These are phyloP conservation scores for Zoysia japonica DNA, from an alignment of 176 grass and related monocot species.

Conservation along the genomic window DNA sequence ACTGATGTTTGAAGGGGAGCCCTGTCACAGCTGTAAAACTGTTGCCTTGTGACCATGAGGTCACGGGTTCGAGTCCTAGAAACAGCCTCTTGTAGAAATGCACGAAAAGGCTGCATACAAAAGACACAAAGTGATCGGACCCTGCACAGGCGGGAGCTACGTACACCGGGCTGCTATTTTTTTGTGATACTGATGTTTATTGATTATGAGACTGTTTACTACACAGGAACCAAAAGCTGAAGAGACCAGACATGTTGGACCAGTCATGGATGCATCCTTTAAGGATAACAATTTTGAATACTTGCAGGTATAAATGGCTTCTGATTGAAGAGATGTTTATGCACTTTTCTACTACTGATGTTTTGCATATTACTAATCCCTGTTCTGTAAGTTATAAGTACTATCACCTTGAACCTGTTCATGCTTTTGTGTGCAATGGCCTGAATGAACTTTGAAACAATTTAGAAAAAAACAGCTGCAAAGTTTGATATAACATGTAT, in stretches of 20 bases:
- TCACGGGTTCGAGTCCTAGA: too few relatives aligned
- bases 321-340: conserved; percentile 29
- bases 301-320: conserved; percentile 75
- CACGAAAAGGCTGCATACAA: too few relatives aligned
- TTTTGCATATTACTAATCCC: conserved; percentile 19
- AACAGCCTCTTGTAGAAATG: too few relatives aligned
- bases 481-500: neutral
- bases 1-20: neutral
- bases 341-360: conserved; percentile 23
- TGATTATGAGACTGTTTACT: conserved; percentile 28
- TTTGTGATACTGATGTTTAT: neutral
- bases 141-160: too few relatives aligned
- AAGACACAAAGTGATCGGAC: too few relatives aligned
- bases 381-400: conserved; percentile 19
- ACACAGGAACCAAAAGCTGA: conserved; percentile 73
- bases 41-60: too few relatives aligned
- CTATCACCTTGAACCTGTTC: neutral
- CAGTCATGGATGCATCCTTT: conserved; percentile 62
- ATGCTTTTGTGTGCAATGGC: conserved; percentile 11
- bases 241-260: conserved; percentile 49
- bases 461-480: neutral
- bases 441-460: conserved; percentile 12
- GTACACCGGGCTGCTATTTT: too few relatives aligned
- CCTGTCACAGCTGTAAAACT: too few relatives aligned
- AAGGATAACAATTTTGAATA: conserved; percentile 82